Conservation (phyloP, 768 basidiomycete species). For the Naganishia friedmannii region DNA sequence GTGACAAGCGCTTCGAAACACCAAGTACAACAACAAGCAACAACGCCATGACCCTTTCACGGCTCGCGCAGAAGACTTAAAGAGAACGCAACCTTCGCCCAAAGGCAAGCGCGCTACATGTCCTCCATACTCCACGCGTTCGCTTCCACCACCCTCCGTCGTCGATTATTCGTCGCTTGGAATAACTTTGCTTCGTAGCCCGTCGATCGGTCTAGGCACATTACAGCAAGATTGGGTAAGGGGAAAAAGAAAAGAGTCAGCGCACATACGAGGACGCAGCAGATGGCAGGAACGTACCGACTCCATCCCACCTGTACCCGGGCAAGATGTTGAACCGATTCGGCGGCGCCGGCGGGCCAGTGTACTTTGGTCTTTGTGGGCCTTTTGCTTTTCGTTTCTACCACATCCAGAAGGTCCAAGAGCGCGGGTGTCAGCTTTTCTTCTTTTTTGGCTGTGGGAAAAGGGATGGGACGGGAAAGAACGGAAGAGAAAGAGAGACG, state of each 20-base stretch:
- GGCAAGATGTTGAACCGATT: conserved; percentile 94
- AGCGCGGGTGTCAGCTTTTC: background rate
- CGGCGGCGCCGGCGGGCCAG: conserved; percentile 81
- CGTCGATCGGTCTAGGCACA: conserved; percentile 70
- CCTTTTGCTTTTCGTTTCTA: conserved; percentile 73
- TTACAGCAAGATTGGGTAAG: background rate
- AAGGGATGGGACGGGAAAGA: background rate
- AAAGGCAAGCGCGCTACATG: no score
- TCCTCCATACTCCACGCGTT: conserved; percentile 88
- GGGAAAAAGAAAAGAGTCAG: background rate
- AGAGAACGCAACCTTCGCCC: background rate
- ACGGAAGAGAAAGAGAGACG: conserved; percentile 40
- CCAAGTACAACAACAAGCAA: no score
- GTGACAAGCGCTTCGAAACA: no score
- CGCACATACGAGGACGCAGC: background rate
- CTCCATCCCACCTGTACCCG: conserved; percentile 97
- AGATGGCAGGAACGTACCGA: conserved; percentile 60
- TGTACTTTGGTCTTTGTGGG: conserved; percentile 77
- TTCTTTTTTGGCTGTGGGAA: no score
- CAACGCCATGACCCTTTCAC: no score
- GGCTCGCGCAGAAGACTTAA: no score
- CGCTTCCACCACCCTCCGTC: conserved; percentile 67
- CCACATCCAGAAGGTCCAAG: background rate
- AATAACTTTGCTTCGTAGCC: conserved; percentile 93
- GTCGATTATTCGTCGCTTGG: conserved; percentile 73